Percentiles rank a stretch among this genome's conserved stretches.
phyloP scores from a whole-genome alignment of 495 filamentous ascomycete species.

The Xylaria acuta region DNA sequence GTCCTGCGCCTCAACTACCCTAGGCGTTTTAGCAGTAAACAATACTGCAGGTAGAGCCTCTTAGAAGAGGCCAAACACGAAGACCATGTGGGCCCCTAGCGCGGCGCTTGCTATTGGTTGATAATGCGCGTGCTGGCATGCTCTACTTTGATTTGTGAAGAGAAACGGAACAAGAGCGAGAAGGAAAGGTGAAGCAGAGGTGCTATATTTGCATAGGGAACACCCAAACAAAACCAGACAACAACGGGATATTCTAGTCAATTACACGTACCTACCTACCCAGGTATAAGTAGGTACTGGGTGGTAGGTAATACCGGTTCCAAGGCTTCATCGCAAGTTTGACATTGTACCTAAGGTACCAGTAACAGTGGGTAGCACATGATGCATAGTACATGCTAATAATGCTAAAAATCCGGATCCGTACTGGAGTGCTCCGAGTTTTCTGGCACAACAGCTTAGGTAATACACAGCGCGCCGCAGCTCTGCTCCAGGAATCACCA shows the following conservation, averaged over 20 bases:
- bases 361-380: slow-evolving; percentile 7
- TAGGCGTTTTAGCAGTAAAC: slow-evolving; percentile 9
- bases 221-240: neutral
- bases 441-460: neutral
- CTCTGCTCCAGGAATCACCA: neutral
- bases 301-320: neutral
- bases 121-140: slow-evolving; percentile 10
- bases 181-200: neutral
- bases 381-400: neutral
- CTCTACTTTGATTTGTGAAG: slow-evolving; percentile 18
- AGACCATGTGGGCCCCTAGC: slow-evolving; percentile 17
- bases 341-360: neutral
- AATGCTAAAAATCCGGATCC: slow-evolving; percentile 15
- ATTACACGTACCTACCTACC: neutral
- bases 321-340: slow-evolving; percentile 3
- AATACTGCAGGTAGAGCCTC: slow-evolving; percentile 19
- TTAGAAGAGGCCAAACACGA: slow-evolving; percentile 16
- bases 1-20: slow-evolving; percentile 13
- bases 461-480: slow-evolving; percentile 4
- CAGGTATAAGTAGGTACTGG: neutral
- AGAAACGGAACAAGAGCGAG: neutral
- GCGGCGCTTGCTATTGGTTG: neutral
- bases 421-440: slow-evolving; percentile 10
- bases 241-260: neutral
- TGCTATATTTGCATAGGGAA: neutral